phyloP scores from a whole-genome alignment of 768 basidiomycete species.

The Trametes gibbosa region DNA sequence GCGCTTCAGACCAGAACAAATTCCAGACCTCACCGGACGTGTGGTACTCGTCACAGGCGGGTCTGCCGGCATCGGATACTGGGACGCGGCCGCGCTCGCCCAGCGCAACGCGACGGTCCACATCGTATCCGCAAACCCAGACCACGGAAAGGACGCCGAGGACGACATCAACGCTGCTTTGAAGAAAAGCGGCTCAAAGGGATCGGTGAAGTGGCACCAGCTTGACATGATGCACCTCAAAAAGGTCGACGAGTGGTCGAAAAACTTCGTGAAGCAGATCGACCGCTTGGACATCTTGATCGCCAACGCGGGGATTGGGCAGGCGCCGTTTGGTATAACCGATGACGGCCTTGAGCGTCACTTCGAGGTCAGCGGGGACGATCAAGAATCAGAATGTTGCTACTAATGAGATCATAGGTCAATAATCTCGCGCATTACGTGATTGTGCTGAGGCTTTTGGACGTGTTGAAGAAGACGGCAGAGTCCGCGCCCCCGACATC shows the following conservation, averaged over 20 bases:
- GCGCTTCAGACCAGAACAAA: constrained; percentile 28
- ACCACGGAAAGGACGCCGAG: constrained; percentile 28
- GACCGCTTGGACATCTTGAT: constrained; percentile 29
- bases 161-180: constrained; percentile 26
- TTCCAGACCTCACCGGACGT: constrained; percentile 29
- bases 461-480: constrained; percentile 29
- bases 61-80: constrained; percentile 29
- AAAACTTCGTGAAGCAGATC: constrained; percentile 21
- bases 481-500: constrained; percentile 20
- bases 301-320: constrained; percentile 29
- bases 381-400: too few relatives aligned
- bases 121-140: constrained; percentile 29
- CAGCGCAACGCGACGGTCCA: constrained; percentile 27
- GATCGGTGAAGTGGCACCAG: constrained; percentile 25
- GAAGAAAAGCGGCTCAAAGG: constrained; percentile 21
- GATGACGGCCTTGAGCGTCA: constrained; percentile 28
- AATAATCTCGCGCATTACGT: constrained; percentile 30
- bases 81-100: constrained; percentile 31
- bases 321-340: constrained; percentile 28
- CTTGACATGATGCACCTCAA: constrained; percentile 25
- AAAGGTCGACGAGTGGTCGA: constrained; percentile 23
- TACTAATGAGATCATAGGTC: constrained; percentile 14
- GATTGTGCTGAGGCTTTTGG: constrained; percentile 27
- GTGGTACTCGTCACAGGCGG: constrained; percentile 31
- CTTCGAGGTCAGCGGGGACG: constrained; percentile 27